Percentiles rank a stretch among this genome's conserved stretches.
phyloP scores from a whole-genome alignment of 2,329 filamentous ascomycete genomes.

The Cladosporium velox region DNA sequence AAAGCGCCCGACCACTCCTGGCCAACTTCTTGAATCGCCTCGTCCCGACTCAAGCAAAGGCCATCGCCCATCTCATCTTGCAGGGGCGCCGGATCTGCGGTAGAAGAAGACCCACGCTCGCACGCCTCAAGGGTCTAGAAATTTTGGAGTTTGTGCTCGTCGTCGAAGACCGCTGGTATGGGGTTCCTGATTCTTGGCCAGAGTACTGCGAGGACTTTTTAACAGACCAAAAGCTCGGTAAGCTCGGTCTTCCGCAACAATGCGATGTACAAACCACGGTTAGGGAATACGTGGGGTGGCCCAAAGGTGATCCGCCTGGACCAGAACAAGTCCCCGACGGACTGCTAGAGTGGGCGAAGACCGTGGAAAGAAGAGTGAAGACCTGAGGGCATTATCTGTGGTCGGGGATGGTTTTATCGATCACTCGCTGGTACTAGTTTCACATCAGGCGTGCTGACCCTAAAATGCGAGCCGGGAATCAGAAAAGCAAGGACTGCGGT shows the following conservation, averaged over 20 bases:
- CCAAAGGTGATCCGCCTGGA: not conserved
- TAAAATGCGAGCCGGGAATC: not conserved
- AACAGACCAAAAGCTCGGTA: not conserved
- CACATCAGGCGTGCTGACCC: too few relatives aligned
- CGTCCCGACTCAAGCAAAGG: not conserved
- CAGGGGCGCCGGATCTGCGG: not conserved
- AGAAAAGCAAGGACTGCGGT: not conserved
- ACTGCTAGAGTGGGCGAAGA: not conserved
- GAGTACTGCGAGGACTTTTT: not conserved
- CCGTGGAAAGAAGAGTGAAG: too few relatives aligned
- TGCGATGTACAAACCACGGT: not conserved
- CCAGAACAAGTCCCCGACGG: not conserved
- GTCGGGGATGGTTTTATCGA: too few relatives aligned
- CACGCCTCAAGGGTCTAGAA: not conserved
- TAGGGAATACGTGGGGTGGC: not conserved
- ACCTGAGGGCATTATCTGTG: too few relatives aligned
- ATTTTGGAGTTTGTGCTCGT: not conserved
- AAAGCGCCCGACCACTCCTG: not conserved
- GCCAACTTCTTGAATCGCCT: not conserved
- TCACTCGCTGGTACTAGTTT: too few relatives aligned
- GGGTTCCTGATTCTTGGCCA: not conserved
- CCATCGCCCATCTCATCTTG: not conserved
- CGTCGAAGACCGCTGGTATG: not conserved
- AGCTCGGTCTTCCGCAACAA: not conserved
- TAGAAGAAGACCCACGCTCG: not conserved